These are phyloP conservation scores for Phascolomyces articulosus DNA, from an alignment of 371 early-diverging fungal genomes.

Conservation along the genomic window DNA sequence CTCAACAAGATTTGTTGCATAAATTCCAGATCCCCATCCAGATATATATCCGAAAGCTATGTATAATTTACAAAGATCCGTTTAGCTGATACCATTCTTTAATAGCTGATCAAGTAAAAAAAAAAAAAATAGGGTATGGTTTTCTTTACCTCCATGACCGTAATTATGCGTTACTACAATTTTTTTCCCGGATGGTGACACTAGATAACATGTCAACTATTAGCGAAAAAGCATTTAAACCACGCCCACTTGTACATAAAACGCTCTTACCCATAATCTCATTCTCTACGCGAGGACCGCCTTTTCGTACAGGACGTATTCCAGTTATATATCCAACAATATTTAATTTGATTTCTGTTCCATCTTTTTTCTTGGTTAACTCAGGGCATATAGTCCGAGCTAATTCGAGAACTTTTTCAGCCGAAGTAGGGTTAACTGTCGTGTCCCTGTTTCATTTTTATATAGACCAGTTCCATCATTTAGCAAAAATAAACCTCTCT, in stretches of 20 bases:
- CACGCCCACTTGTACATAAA: not conserved
- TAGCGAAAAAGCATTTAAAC: too few relatives aligned
- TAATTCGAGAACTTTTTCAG: constrained; percentile 16
- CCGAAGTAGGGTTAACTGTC: not conserved
- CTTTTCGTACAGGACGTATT: constrained; percentile 62
- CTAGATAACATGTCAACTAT: too few relatives aligned
- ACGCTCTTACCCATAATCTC: constrained; percentile 27
- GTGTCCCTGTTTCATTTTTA: too few relatives aligned
- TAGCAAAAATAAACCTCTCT: too few relatives aligned
- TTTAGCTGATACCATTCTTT: too few relatives aligned
- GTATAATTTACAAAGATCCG: too few relatives aligned
- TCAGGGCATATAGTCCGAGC: constrained; percentile 21
- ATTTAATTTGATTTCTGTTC: not conserved
- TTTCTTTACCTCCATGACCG: constrained; percentile 57
- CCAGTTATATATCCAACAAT: constrained; percentile 60
- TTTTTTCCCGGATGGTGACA: constrained; percentile 28
- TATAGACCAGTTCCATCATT: too few relatives aligned
- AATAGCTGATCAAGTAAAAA: too few relatives aligned
- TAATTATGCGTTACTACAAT: constrained; percentile 68
- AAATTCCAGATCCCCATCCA: constrained; percentile 69
- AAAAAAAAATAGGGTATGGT: too few relatives aligned
- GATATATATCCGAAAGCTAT: constrained; percentile 56
- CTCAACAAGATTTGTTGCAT: constrained; percentile 45
- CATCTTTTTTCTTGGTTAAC: constrained; percentile 7
- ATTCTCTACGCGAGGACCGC: constrained; percentile 66